Percentiles rank a stretch among this genome's conserved stretches.
Conservation (phyloP, 2,329 filamentous ascomycete species). For the Ophiocordyceps camponoti-leonardi region DNA sequence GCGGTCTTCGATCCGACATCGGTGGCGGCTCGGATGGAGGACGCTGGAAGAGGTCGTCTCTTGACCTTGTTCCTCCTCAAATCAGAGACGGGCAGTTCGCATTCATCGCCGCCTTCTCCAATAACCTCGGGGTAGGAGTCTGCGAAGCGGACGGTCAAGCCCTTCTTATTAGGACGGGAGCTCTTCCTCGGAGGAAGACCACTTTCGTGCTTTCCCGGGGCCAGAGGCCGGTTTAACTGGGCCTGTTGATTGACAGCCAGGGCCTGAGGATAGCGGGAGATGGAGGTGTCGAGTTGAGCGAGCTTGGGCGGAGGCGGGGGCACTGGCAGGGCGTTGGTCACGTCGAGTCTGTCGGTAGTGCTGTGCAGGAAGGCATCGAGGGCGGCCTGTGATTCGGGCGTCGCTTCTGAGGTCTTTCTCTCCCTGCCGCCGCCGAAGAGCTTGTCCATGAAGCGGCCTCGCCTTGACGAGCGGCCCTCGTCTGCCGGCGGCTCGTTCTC, state of each 20-base stretch:
- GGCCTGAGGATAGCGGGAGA: constrained; percentile 37
- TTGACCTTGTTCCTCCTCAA: constrained; percentile 42
- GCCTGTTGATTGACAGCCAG: constrained; percentile 24
- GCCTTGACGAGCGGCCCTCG: constrained; percentile 24
- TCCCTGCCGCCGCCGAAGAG: constrained; percentile 35
- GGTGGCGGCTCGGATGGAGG: constrained; percentile 2
- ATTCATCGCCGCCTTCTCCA: constrained; percentile 81
- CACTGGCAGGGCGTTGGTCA: constrained; percentile 32
- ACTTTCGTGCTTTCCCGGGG: constrained; percentile 19
- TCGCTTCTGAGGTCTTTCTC: constrained; percentile 14
- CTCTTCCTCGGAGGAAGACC: constrained; percentile 23
- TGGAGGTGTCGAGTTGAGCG: constrained; percentile 38
- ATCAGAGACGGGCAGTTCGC: constrained; percentile 52
- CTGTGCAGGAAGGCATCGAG: constrained; percentile 43
- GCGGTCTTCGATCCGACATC: constrained; percentile 1
- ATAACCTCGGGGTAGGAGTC: constrained; percentile 64
- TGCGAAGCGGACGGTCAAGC: constrained; percentile 57
- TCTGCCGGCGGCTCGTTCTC: constrained; percentile 24
- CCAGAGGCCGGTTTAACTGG: constrained; percentile 26
- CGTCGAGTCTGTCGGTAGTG: constrained; percentile 34
- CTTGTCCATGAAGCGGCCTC: constrained; percentile 45
- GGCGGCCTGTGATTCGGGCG: constrained; percentile 17
- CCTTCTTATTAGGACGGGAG: constrained; percentile 39
- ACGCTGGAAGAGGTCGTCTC: constrained; percentile 15
- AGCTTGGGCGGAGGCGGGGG: constrained; percentile 29